phyloP scores from a whole-genome alignment of 2,329 filamentous ascomycete genomes.

The Hymenoscyphus linearis region DNA sequence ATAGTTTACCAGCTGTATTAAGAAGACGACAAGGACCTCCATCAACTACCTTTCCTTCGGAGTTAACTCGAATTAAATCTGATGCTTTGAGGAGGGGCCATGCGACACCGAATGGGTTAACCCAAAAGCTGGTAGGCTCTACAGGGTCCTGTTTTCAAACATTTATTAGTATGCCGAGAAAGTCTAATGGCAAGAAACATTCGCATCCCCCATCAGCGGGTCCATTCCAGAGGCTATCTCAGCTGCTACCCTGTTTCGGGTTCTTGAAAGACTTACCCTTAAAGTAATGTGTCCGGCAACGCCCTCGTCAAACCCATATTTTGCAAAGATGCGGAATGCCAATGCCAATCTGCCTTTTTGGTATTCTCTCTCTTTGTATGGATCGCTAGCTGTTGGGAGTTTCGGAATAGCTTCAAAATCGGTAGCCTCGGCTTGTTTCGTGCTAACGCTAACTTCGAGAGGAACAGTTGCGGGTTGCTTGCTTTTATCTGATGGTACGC shows the following conservation, averaged over 20 bases:
- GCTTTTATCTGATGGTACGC: conserved; percentile 7
- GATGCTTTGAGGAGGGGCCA: conserved; percentile 49
- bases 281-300: conserved; percentile 42
- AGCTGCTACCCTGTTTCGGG: background rate
- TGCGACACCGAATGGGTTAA: conserved; percentile 33
- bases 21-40: conserved; percentile 42
- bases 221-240: background rate
- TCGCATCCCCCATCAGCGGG: no score
- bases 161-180: background rate
- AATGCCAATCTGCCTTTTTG: conserved; percentile 40
- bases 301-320: conserved; percentile 42
- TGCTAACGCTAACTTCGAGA: conserved; percentile 21
- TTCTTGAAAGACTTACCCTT: conserved; percentile 21
- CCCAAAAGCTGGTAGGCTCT: conserved; percentile 32
- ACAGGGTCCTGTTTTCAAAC: conserved; percentile 28
- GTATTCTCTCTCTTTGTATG: conserved; percentile 33
- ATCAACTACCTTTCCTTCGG: conserved; percentile 56
- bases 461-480: conserved; percentile 11
- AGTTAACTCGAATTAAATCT: conserved; percentile 62
- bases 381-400: conserved; percentile 21
- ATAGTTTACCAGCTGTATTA: conserved; percentile 28
- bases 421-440: conserved; percentile 8
- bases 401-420: conserved; percentile 6
- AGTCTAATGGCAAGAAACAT: background rate
- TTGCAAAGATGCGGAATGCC: conserved; percentile 44